Evolutionary conservation across 2,329 filamentous ascomycete genomes (phyloP).

Genomic region (Alternaria brassicae): DNA sequence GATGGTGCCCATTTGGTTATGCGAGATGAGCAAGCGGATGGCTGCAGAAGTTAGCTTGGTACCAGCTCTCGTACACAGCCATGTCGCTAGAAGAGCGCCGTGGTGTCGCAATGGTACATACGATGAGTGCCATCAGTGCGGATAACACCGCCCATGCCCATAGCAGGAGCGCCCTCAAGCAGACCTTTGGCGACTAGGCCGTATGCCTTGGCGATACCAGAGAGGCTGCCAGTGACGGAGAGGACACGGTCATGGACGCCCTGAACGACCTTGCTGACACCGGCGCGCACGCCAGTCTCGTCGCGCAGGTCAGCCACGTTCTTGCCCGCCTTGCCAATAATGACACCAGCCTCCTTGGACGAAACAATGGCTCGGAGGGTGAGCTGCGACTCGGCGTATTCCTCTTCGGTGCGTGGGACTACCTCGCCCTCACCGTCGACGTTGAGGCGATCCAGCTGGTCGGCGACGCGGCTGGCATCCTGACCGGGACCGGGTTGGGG

Average conservation of each 20-base stretch:
- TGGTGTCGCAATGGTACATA: conserved; percentile 60
- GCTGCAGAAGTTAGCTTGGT: conserved; percentile 62
- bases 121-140: conserved; percentile 88
- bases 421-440: conserved; percentile 66
- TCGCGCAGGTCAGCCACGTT: conserved; percentile 97
- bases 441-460: conserved; percentile 53
- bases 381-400: conserved; percentile 90
- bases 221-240: conserved; percentile 89
- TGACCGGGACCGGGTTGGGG: conserved; percentile 39
- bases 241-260: conserved; percentile 97
- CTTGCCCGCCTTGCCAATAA: conserved; percentile 98
- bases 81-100: neutral
- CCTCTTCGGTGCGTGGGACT: conserved; percentile 90
- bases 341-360: conserved; percentile 97
- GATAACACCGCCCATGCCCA: conserved; percentile 94
- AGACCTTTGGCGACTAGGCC: conserved; percentile 89
- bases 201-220: conserved; percentile 90
- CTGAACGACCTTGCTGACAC: conserved; percentile 97
- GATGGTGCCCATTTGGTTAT: conserved; percentile 99
- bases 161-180: conserved; percentile 88
- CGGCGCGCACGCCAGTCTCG: conserved; percentile 96
- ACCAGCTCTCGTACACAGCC: neutral
- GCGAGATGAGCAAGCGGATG: conserved; percentile 96
- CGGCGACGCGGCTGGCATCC: conserved; percentile 49
- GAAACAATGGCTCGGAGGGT: conserved; percentile 97